Evolutionary conservation across 768 basidiomycete genomes (phyloP).

Genomic region (Rhizopogon salebrosus): DNA sequence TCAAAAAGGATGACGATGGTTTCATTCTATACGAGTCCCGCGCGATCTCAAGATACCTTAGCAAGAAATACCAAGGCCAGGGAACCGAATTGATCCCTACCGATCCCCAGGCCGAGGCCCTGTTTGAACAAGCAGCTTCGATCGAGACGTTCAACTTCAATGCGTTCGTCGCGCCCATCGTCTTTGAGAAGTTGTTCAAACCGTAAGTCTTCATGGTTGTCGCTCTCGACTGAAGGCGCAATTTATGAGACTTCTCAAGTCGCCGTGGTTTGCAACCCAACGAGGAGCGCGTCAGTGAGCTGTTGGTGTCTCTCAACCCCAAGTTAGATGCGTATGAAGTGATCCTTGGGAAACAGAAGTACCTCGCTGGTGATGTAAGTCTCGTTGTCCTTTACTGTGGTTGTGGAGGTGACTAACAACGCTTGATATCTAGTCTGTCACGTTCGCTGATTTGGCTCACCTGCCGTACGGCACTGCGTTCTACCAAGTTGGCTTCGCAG

Average conservation of each 20-base stretch:
- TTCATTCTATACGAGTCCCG: constrained; percentile 59
- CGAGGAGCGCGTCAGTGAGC: constrained; percentile 12
- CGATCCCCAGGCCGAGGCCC: constrained; percentile 27
- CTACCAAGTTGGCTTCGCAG: constrained; percentile 15
- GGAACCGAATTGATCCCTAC: constrained; percentile 48
- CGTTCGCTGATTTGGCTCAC: constrained; percentile 56
- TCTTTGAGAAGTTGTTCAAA: constrained; percentile 49
- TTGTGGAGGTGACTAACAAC: not conserved
- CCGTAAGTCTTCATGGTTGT: constrained; percentile 29
- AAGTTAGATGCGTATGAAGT: constrained; percentile 48
- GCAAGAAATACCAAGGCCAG: constrained; percentile 45
- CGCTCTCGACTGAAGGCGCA: not conserved
- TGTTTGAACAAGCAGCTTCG: constrained; percentile 31
- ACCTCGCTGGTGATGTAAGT: constrained; percentile 52
- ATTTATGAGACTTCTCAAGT: constrained; percentile 7
- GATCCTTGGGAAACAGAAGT: constrained; percentile 50
- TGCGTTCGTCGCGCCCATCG: constrained; percentile 30
- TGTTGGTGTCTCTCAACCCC: constrained; percentile 15
- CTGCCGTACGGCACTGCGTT: constrained; percentile 39
- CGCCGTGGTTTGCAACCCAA: constrained; percentile 18
- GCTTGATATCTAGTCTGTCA: constrained; percentile 31
- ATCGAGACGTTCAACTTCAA: constrained; percentile 53
- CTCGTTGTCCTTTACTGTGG: not conserved
- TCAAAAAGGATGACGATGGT: constrained; percentile 53
- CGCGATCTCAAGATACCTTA: constrained; percentile 57